Conservation (phyloP, 225 moss, liverwort and hornwort species). For the Pseudoscleropodium purum region DNA sequence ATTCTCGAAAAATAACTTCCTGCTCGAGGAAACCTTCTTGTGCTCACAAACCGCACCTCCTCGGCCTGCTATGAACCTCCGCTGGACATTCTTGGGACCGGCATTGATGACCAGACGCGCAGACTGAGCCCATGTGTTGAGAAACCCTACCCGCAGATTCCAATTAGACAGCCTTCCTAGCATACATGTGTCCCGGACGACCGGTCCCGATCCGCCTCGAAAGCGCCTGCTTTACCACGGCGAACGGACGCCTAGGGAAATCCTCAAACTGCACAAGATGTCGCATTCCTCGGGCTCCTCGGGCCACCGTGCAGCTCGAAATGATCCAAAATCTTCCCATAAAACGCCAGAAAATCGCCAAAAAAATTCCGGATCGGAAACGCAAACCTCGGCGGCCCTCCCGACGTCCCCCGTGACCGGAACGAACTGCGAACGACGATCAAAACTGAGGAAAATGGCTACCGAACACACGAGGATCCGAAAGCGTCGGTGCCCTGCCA, state of each 20-base stretch:
- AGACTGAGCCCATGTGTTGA: conserved; percentile 31
- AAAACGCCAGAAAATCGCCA: not conserved
- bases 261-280: not conserved
- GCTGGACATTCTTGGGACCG: conserved; percentile 4
- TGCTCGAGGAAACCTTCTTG: not conserved
- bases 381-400: not conserved
- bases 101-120: conserved; percentile 31
- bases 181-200: conserved; percentile 16
- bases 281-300: not conserved
- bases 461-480: not conserved
- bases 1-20: not conserved
- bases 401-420: not conserved
- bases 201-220: not conserved
- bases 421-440: not conserved
- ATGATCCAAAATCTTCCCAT: not conserved
- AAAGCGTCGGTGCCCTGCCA: not conserved
- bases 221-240: not conserved
- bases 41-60: conserved; percentile 26
- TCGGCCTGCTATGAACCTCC: conserved; percentile 20
- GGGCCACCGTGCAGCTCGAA: not conserved
- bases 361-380: not conserved
- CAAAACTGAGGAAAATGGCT: not conserved
- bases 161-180: conserved; percentile 44
- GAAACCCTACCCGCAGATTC: conserved; percentile 31
- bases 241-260: not conserved